Conservation (phyloP, 2,329 filamentous ascomycete genomes). For the Xylariaceae sp. region DNA sequence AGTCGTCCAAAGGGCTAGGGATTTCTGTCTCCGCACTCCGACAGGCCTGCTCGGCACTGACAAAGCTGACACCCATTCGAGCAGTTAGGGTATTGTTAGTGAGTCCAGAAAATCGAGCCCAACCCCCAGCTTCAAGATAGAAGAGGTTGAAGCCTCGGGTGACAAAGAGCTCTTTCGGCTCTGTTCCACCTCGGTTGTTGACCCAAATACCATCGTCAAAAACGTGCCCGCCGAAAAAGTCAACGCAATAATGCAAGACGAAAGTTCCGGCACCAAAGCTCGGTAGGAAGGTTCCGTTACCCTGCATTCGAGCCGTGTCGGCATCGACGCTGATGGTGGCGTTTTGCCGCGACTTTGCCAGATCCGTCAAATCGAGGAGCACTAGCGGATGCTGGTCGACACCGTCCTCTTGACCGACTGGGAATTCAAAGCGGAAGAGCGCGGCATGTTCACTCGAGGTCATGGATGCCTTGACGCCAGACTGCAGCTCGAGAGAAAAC, state of each 20-base stretch:
- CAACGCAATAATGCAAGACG: constrained; percentile 53
- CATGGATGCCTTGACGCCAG: constrained; percentile 52
- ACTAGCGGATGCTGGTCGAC: constrained; percentile 42
- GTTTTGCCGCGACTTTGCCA: constrained; percentile 47
- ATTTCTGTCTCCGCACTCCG: constrained; percentile 57
- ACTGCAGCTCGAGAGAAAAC: constrained; percentile 51
- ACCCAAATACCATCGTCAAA: constrained; percentile 36
- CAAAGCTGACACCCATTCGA: constrained; percentile 59
- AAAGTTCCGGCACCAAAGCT: constrained; percentile 58
- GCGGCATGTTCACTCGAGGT: constrained; percentile 56
- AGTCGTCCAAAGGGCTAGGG: constrained; percentile 51
- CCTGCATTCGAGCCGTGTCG: constrained; percentile 48
- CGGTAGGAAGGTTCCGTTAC: constrained; percentile 52
- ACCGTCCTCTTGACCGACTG: constrained; percentile 23
- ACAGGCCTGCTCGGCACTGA: constrained; percentile 57
- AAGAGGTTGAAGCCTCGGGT: constrained; percentile 40
- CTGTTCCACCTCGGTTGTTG: constrained; percentile 36
- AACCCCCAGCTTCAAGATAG: constrained; percentile 45
- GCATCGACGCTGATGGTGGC: constrained; percentile 45
- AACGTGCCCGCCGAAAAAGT: constrained; percentile 44
- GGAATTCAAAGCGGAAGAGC: constrained; percentile 56
- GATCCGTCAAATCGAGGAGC: constrained; percentile 54
- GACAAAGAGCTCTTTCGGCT: constrained; percentile 35
- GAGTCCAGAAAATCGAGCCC: constrained; percentile 46
- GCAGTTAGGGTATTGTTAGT: constrained; percentile 46